Evolutionary conservation across 225 moss, liverwort and hornwort species (phyloP), one percentile per base, ranked within the genome.

Genomic region (Bryum argenteum): DNA sequence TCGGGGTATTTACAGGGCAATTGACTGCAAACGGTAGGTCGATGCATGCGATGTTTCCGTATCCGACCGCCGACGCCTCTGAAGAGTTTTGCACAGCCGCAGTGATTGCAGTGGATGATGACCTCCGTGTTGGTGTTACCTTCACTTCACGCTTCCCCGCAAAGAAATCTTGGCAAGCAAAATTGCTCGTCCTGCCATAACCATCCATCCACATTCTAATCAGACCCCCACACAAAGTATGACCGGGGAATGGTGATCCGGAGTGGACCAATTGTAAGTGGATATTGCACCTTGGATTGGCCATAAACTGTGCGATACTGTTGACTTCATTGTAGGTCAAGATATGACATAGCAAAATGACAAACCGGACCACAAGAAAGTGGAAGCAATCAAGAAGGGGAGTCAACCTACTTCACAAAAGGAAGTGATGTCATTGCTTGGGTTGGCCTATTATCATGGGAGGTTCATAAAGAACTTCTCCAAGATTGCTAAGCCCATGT

Each of bases 141-240:
- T 56, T 81, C 13, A 70, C 10, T 59, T 69, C 69, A 39, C 40
- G 44, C 73, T 65, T 74, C 59, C 70, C 23, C 11, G 66, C 74
- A 10, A 61, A 69, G 9, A 77, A 58, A 9, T 66, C 78, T 18
- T 43, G 73, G 20, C 65, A 59, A 0, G 54, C 14, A 63, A 69
- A 58, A 41, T 66, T 65, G 54, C 55, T 74, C 21, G 61, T 61
- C 81, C 81, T 82, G 60, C 33, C 28, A 28, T 55, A 20, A 53
- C 28, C 28, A 28, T 2, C 28, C 12, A 64, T 1, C 13, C 23
- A 14, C 72, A n/a, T 48, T 41, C 28, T 22, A 67, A 24, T 61
- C 5, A 51, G 44, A 8, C 63, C 9, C 21, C 47, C 16, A 41
- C 26, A n/a, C n/a, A n/a, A n/a, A n/a, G n/a, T n/a, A 48, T 47